Conservation (phyloP, 73 alveolate species). For the Uronychia binucleata region DNA sequence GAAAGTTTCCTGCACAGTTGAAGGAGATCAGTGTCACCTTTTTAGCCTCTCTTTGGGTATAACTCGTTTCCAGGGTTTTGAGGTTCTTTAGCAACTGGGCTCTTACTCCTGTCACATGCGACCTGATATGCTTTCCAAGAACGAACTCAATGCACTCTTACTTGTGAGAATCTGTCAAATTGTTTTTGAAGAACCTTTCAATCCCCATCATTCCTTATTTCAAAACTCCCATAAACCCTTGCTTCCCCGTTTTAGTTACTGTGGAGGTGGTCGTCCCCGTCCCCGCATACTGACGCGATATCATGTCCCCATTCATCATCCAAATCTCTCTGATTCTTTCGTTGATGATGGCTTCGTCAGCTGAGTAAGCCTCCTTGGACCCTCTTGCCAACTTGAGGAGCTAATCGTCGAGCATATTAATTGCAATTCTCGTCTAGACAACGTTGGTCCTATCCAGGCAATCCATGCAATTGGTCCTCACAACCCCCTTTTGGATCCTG, state of each 20-base stretch:
- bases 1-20: slow-evolving; percentile 61
- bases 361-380: not conserved
- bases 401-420: slow-evolving; percentile 5
- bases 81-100: not conserved
- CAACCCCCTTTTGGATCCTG: slow-evolving; percentile 80
- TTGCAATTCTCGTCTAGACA: slow-evolving; percentile 72
- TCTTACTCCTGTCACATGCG: not conserved
- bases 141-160: slow-evolving; percentile 65
- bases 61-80: slow-evolving; percentile 41
- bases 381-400: not conserved
- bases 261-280: slow-evolving; percentile 92
- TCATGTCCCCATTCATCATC: slow-evolving; percentile 96
- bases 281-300: slow-evolving; percentile 93
- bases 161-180: slow-evolving; percentile 66
- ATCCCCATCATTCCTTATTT: slow-evolving; percentile 77
- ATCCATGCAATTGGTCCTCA: slow-evolving; percentile 94
- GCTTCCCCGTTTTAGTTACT: slow-evolving; percentile 92
- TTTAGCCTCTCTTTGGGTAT: slow-evolving; percentile 37
- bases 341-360: slow-evolving; percentile 33
- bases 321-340: slow-evolving; percentile 39
- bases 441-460: slow-evolving; percentile 97
- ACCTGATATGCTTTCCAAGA: slow-evolving; percentile 14
- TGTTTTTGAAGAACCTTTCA: slow-evolving; percentile 69
- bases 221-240: slow-evolving; percentile 86
- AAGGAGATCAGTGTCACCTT: slow-evolving; percentile 38